These are phyloP conservation scores for Primulina eburnea DNA, from an alignment of 257 asterid genomes.

Conservation along the genomic window DNA sequence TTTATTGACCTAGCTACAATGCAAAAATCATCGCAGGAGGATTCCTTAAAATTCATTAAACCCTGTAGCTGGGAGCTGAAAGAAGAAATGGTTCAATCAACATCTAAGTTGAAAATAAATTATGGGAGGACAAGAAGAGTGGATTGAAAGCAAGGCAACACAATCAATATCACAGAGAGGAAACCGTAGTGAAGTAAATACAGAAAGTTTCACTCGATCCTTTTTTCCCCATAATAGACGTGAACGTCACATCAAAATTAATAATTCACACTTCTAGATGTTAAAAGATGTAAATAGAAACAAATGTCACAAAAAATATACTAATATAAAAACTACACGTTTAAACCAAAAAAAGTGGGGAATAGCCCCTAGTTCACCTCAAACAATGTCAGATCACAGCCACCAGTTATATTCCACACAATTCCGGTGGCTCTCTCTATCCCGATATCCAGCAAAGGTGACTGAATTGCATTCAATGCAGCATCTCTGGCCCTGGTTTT, in stretches of 20 bases:
- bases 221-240: not conserved
- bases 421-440: constrained; percentile 96
- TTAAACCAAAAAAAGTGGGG: constrained; percentile 5
- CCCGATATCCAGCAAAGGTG: constrained; percentile 86
- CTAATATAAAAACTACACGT: not conserved
- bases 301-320: not conserved
- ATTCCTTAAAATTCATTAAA: not conserved
- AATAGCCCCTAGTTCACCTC: constrained; percentile 50
- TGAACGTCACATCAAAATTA: not conserved
- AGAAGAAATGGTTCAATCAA: not conserved
- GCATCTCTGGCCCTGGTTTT: constrained; percentile 94
- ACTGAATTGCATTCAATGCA: constrained; percentile 81
- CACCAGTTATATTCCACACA: constrained; percentile 98
- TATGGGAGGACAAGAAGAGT: not conserved
- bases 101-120: constrained; percentile 4
- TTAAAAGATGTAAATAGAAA: no score
- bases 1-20: not conserved
- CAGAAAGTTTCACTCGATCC: not conserved
- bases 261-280: not conserved
- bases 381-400: constrained; percentile 81
- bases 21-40: not conserved
- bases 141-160: not conserved
- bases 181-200: not conserved
- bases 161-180: not conserved
- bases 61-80: not conserved